Percentiles rank a stretch among this genome's conserved stretches.
Evolutionary conservation across 495 filamentous ascomycete species (phyloP).

Genomic region (Penicillium simplicissimum): DNA sequence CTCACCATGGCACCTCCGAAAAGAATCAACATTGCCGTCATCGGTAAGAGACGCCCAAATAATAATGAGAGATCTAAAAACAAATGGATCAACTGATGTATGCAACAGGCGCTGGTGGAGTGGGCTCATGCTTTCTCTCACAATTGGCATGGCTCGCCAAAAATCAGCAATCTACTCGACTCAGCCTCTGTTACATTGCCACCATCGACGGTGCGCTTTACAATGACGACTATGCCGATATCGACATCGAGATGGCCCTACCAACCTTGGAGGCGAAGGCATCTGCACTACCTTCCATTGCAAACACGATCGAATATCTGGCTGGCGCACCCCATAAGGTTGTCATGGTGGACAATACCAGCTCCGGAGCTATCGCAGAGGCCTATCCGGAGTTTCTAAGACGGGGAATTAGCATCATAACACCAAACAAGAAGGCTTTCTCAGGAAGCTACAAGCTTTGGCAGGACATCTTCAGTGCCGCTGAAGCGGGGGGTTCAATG

Average conservation of each 20-base stretch:
- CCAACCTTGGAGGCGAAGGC: background rate
- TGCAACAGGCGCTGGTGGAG: background rate
- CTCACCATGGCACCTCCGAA: background rate
- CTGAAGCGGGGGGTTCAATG: background rate
- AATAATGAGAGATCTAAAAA: no score
- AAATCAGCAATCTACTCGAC: background rate
- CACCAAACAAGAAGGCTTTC: background rate
- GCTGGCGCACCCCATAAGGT: background rate
- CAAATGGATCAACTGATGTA: background rate
- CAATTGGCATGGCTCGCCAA: background rate
- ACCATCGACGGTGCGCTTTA: background rate
- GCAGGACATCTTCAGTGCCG: background rate
- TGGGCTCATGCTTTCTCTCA: background rate
- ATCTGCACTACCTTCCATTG: background rate
- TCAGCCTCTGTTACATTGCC: background rate
- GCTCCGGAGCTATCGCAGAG: background rate
- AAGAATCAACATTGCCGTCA: background rate
- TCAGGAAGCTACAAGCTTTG: background rate
- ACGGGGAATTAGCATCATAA: background rate
- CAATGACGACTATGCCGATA: background rate
- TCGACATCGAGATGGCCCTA: background rate
- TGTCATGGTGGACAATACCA: background rate
- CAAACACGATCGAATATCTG: background rate
- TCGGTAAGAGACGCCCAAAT: background rate
- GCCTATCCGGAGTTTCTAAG: background rate